These are phyloP conservation scores for Fusarium chlamydosporum DNA, from an alignment of 2,329 filamentous ascomycete genomes.

Conservation along the genomic window DNA sequence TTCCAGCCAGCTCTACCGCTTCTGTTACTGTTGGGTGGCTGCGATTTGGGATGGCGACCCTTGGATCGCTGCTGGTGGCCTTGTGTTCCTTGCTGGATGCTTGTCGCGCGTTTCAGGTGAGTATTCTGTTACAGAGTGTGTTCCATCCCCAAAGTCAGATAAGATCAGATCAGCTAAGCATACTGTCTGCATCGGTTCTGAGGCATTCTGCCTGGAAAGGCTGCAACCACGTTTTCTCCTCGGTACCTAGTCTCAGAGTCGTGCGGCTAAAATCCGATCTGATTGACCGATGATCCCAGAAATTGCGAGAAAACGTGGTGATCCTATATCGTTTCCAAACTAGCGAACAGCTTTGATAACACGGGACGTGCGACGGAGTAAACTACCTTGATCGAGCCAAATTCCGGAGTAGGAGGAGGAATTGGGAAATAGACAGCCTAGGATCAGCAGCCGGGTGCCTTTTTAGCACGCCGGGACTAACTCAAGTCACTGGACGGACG, in stretches of 20 bases:
- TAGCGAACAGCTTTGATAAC: conserved; percentile 23
- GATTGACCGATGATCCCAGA: conserved; percentile 24
- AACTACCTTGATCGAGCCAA: conserved; percentile 29
- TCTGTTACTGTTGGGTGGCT: conserved; percentile 1
- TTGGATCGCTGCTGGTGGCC: conserved; percentile 1
- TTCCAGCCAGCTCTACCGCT: not conserved
- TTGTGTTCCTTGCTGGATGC: conserved; percentile 22
- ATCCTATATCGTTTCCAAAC: conserved; percentile 16
- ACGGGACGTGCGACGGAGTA: conserved; percentile 33
- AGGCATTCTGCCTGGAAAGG: conserved; percentile 2
- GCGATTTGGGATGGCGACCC: conserved; percentile 12
- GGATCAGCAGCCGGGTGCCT: conserved; percentile 19
- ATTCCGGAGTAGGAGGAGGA: conserved; percentile 26
- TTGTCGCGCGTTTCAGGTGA: conserved; percentile 41
- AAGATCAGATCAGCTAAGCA: conserved; percentile 28
- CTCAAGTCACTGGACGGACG: not conserved
- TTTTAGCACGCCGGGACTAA: conserved; percentile 3
- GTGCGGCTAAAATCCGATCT: conserved; percentile 19
- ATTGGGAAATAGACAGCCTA: conserved; percentile 26
- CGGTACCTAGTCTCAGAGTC: conserved; percentile 9
- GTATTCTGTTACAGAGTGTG: conserved; percentile 39
- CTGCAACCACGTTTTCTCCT: conserved; percentile 16
- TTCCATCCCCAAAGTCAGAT: conserved; percentile 19
- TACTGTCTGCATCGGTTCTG: no score
- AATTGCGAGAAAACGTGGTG: conserved; percentile 33